A percentile compares a stretch with the other conserved stretches of the same genome.
These are phyloP conservation scores for Basipetospora chlamydospora DNA, from an alignment of 2,329 filamentous ascomycete genomes.

Conservation along the genomic window DNA sequence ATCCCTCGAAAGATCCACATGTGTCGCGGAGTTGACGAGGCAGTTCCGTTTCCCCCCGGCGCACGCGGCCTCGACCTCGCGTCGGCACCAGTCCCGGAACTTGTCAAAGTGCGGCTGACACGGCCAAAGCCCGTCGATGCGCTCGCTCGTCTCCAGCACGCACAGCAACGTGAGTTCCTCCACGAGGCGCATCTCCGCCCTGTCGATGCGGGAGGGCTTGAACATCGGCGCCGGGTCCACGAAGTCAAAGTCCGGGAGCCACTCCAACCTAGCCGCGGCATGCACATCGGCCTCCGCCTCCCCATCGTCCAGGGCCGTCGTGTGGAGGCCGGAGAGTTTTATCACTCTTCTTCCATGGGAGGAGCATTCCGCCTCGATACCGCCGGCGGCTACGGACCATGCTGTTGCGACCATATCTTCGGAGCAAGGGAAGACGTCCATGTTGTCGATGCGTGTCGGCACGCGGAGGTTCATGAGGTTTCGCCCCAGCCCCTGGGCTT, in stretches of 20 bases:
- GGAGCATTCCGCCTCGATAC: slow-evolving; percentile 10
- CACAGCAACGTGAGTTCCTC: slow-evolving; percentile 17
- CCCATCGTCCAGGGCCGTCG: slow-evolving; percentile 12
- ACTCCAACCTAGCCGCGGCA: slow-evolving; percentile 15
- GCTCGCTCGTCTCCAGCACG: slow-evolving; percentile 11
- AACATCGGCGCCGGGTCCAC: slow-evolving; percentile 12
- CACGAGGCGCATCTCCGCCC: slow-evolving; percentile 9
- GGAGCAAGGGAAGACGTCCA: slow-evolving; percentile 8
- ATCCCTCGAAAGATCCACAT: background rate
- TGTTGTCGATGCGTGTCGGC: slow-evolving; percentile 15
- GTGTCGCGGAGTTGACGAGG: background rate
- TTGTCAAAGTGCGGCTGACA: slow-evolving; percentile 14
- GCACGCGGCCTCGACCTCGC: slow-evolving; percentile 8
- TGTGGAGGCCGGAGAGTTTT: slow-evolving; percentile 10
- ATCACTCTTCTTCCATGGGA: slow-evolving; percentile 10
- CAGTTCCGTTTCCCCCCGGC: slow-evolving; percentile 4
- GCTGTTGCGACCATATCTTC: slow-evolving; percentile 9
- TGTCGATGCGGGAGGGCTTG: slow-evolving; percentile 5
- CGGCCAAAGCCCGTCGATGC: slow-evolving; percentile 9
- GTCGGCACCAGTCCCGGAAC: slow-evolving; percentile 15
- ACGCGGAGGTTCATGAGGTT: slow-evolving; percentile 11
- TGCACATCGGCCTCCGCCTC: slow-evolving; percentile 10
- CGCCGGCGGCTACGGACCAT: background rate
- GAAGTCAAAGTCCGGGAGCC: slow-evolving; percentile 18
- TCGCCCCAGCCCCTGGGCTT: slow-evolving; percentile 10